Evolutionary conservation across 2,329 filamentous ascomycete genomes (phyloP).

Genomic region (Diaporthe ilicicola): DNA sequence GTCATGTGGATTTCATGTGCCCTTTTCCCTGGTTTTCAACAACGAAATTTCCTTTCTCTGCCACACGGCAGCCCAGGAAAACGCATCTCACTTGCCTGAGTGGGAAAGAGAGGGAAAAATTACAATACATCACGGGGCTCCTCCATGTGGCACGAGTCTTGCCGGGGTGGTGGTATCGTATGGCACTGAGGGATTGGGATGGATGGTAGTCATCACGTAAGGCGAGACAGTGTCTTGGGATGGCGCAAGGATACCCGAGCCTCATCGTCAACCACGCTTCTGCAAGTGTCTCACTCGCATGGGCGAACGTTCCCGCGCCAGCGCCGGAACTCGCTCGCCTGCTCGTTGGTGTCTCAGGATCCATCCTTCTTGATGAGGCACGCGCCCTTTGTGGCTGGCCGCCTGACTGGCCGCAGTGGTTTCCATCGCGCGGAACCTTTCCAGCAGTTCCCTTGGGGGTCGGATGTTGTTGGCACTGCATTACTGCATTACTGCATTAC

Average conservation of each 20-base stretch:
- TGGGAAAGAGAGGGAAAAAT: neutral
- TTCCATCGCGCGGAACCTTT: neutral
- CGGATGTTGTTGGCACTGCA: conserved; percentile 10
- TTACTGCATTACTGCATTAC: neutral
- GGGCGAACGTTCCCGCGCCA: neutral
- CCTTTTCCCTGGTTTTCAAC: neutral
- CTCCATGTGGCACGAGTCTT: conserved; percentile 8
- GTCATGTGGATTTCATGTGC: neutral
- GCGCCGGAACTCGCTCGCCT: neutral
- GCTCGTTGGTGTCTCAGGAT: conserved; percentile 3
- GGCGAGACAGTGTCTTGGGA: conserved; percentile 14
- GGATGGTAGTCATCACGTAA: conserved; percentile 24
- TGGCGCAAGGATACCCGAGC: conserved; percentile 23
- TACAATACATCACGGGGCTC: neutral
- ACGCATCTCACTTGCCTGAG: neutral
- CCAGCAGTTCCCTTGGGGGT: neutral
- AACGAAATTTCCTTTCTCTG: neutral
- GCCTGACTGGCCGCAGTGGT: neutral
- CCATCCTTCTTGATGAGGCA: neutral
- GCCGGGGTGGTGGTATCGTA: conserved; percentile 12
- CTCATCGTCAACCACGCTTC: conserved; percentile 12
- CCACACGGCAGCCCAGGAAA: conserved; percentile 3
- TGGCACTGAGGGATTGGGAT: neutral
- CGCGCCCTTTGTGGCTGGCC: neutral
- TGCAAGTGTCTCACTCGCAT: conserved; percentile 5